Conservation (phyloP, 2,329 filamentous ascomycete genomes). For the Stemphylium vesicarium region DNA sequence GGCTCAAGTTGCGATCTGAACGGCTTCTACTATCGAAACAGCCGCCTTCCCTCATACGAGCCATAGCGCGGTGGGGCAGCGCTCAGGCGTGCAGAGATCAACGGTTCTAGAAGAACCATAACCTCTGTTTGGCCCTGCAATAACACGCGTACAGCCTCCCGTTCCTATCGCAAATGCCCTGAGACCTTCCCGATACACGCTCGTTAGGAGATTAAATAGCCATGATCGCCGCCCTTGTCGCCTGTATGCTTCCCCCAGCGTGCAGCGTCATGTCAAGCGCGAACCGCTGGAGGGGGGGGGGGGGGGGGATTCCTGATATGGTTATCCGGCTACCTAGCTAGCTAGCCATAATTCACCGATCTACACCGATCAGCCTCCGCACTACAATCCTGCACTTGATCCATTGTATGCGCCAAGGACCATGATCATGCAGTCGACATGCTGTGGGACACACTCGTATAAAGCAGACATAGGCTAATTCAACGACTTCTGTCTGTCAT, state of each 20-base stretch:
- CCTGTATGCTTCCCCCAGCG: neutral
- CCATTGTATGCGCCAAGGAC: neutral
- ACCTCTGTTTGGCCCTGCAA: neutral
- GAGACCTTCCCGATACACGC: too few relatives aligned
- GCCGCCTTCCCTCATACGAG: slow-evolving; percentile 15
- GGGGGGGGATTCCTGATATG: slow-evolving; percentile 1
- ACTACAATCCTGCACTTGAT: slow-evolving; percentile 1
- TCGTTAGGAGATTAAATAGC: too few relatives aligned
- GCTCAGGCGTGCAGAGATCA: slow-evolving; percentile 8
- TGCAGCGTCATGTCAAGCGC: neutral
- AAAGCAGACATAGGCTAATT: too few relatives aligned
- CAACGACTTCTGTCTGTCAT: too few relatives aligned
- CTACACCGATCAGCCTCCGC: slow-evolving; percentile 3
- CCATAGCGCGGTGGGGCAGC: slow-evolving; percentile 14
- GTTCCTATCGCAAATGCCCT: neutral
- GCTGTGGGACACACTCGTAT: neutral
- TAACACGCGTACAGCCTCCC: slow-evolving; percentile 2
- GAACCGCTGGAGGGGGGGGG: neutral
- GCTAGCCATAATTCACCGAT: neutral
- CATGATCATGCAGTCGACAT: slow-evolving; percentile 1
- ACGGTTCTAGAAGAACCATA: slow-evolving; percentile 16
- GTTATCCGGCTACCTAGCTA: neutral
- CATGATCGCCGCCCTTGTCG: neutral
- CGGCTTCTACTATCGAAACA: slow-evolving; percentile 8
- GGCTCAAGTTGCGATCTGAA: slow-evolving; percentile 12